Conservation (phyloP, 768 basidiomycete species). For the Strobilomyces dryophilus region DNA sequence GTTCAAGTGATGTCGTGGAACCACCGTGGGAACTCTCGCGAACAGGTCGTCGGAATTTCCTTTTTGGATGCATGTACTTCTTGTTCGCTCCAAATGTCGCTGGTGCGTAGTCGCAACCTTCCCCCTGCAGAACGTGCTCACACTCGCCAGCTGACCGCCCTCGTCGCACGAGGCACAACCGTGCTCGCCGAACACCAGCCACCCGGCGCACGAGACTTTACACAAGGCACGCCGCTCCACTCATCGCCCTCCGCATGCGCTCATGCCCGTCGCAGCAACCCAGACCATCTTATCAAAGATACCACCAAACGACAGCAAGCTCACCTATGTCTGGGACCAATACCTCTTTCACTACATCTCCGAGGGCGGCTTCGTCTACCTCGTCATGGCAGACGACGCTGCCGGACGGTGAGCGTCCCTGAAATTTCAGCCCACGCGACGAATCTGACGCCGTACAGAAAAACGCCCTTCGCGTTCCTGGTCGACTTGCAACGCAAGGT, state of each 20-base stretch:
- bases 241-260: neutral
- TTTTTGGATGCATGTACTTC: neutral
- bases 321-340: constrained; percentile 89
- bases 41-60: constrained; percentile 13
- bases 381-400: constrained; percentile 93
- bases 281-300: constrained; percentile 93
- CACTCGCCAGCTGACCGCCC: constrained; percentile 66
- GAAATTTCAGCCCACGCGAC: neutral
- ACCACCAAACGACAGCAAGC: constrained; percentile 82
- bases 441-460: constrained; percentile 37
- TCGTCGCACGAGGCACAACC: constrained; percentile 71
- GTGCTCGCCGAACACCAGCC: constrained; percentile 85
- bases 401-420: constrained; percentile 62
- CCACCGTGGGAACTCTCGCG: constrained; percentile 19
- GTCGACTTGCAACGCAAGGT: constrained; percentile 80
- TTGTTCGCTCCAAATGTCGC: constrained; percentile 17
- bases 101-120: constrained; percentile 15
- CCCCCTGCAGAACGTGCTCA: neutral
- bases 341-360: constrained; percentile 94
- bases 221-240: constrained; percentile 57
- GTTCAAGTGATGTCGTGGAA: constrained; percentile 23
- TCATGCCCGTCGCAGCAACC: constrained; percentile 47
- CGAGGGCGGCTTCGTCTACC: constrained; percentile 79
- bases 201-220: constrained; percentile 75
- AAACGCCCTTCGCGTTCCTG: constrained; percentile 94